Conservation (phyloP, 176 grass and related monocot genomes). For the Oryza meyeriana region DNA sequence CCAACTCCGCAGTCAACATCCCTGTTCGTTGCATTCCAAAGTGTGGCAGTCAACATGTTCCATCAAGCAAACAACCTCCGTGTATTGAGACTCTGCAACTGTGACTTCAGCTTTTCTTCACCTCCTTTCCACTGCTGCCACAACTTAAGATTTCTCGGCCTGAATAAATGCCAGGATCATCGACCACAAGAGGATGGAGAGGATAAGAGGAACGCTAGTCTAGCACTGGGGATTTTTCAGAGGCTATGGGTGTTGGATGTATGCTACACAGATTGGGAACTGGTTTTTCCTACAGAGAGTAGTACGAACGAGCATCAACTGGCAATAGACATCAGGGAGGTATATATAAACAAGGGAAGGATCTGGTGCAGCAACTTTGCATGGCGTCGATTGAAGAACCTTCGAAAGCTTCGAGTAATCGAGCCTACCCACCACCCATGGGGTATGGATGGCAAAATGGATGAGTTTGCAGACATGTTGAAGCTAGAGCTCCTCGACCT, state of each 20-base stretch:
- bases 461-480: neutral
- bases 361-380: neutral
- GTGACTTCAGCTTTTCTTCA: conserved; percentile 6
- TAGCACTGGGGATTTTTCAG: neutral
- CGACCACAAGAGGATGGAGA: no score
- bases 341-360: neutral
- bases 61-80: neutral
- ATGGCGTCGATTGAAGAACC: neutral
- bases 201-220: neutral
- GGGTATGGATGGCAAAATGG: neutral
- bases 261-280: neutral
- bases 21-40: neutral
- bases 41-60: neutral
- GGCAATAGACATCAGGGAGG: neutral
- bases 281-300: neutral
- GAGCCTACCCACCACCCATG: neutral
- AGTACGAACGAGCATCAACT: neutral
- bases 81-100: neutral
- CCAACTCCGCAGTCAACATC: neutral
- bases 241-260: conserved; percentile 22
- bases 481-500: conserved; percentile 11
- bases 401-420: neutral
- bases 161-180: neutral
- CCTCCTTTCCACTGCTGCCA: neutral
- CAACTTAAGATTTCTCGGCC: conserved; percentile 15